Evolutionary conservation across 495 filamentous ascomycete species (phyloP).

Genomic region (Bryoglossum gracile): DNA sequence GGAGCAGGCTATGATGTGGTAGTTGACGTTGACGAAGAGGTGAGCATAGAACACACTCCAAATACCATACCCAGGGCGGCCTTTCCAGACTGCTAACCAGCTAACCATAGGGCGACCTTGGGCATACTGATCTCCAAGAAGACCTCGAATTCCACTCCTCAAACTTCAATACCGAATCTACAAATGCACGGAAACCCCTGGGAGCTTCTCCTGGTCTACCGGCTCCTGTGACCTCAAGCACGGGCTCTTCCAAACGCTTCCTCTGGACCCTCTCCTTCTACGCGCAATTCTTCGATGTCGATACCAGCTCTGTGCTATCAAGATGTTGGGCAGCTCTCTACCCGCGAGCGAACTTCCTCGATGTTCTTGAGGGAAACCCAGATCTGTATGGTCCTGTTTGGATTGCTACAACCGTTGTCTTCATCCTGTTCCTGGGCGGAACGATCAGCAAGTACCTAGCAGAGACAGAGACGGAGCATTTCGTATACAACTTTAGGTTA

Average conservation of each 20-base stretch:
- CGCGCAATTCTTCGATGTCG: constrained; percentile 95
- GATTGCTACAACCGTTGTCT: constrained; percentile 95
- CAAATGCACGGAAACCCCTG: constrained; percentile 46
- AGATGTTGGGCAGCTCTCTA: constrained; percentile 80
- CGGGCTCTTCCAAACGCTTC: constrained; percentile 64
- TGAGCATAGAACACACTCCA: constrained; percentile 27
- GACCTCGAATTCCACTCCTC: constrained; percentile 98
- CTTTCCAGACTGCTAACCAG: constrained; percentile 16
- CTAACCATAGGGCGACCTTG: constrained; percentile 75
- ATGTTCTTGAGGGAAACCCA: constrained; percentile 93
- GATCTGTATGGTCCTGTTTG: constrained; percentile 94
- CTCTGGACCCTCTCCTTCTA: constrained; percentile 94
- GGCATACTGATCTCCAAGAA: constrained; percentile 94
- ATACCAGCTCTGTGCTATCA: constrained; percentile 76
- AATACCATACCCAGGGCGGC: background rate
- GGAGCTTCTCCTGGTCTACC: constrained; percentile 46
- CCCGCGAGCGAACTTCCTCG: constrained; percentile 88
- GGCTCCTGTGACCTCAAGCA: constrained; percentile 50
- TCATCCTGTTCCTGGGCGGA: constrained; percentile 90
- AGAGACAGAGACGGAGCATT: constrained; percentile 28
- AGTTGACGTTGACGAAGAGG: constrained; percentile 92
- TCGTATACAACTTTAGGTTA: constrained; percentile 81
- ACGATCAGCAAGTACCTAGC: constrained; percentile 88
- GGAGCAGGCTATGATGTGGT: constrained; percentile 75
- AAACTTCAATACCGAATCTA: constrained; percentile 46